Base-by-base conservation (phyloP, 2,329 filamentous ascomycete genomes). In the Exophiala spinifera region DNA sequence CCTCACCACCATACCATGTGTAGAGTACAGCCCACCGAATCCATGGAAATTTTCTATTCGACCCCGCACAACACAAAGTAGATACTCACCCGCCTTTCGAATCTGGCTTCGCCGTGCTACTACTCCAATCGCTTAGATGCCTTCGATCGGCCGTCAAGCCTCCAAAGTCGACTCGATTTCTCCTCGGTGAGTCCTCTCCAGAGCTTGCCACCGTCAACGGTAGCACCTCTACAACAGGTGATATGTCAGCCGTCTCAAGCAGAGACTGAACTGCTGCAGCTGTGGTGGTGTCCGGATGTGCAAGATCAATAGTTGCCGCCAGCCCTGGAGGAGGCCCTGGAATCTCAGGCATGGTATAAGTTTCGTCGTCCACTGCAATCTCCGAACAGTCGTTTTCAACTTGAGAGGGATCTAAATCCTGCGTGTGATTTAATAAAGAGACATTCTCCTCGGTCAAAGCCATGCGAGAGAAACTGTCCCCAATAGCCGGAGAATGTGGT, bases 381-480 rank as follows among this genome's bases (percentile, higher is more conserved):
- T 33, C 42, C 4, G 51, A 33, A 3, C 55, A 53, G 17, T 25
- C 17, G 19, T 40, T 36, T 36, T 20, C 40, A 25, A 21, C 4
- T 14, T 11, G 14, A 25, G n/a, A 14, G 14, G 42, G 3, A 20
- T 51, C 33, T 15, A 25, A 13, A 17, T 55, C 55, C 33, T 52
- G 51, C 31, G 42, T 44, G 19, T 45, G 34, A 37, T 65, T 65
- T 17, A 81, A 62, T 56, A 70, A 78, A 33, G 75, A 77, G 44
- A 82, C 68, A 60, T 82, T 82, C 63, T 79, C 79, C 57, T 79
- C 75, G 1, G 79, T 82, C 57, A 82, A 61, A 2, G 62, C 62
- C 53, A 61, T 54, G 4, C 19, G 36, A 17, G 53, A 44, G 14
- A 17, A 28, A 40, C 49, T 40, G 15, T 31, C 28, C 28, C 28